Evolutionary conservation across 2,329 filamentous ascomycete species (phyloP), one percentile per base, ranked within the genome.

Genomic region (Claviceps fusiformis): DNA sequence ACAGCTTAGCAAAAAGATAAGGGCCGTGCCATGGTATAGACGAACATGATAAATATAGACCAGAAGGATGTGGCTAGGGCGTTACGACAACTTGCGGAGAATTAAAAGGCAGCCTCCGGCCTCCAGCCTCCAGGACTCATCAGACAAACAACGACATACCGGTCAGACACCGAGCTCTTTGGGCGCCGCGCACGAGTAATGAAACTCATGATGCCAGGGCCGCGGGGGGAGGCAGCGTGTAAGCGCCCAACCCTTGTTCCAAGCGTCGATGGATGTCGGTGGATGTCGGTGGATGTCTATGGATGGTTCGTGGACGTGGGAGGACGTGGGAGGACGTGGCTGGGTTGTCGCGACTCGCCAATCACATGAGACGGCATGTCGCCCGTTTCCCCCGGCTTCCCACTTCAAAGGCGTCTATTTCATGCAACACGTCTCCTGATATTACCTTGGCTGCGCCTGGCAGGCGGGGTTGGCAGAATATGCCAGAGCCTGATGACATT

Each of bases 321-420:
- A n/a, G 7, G 43, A 47, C 33, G 49, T 41, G 44, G 24, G 13
- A 29, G 45, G 43, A 27, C 43, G 24, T 45, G 43, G 43, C n/a
- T 45, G 43, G 43, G n/a, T 24, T 24, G 43, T 45, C 19, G 43
- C 39, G 24, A 44, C n/a, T 51, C 59, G 53, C 63, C 65, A 67
- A 67, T 65, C 65, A 65, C 59, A 60, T 59, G 56, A 57, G 59
- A 60, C 31, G 60, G 58, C 45, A 54, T 53, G 61, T 66, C 61
- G 62, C 60, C 60, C 63, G 62, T 66, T 61, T 60, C 52, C 59
- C 59, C 59, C 59, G 50, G 50, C 6, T 24, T 49, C 19, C n/a
- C 46, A 31, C 27, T 29, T 10, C 3, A 49, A 50, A 58, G 64
- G 65, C 65, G 65, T 67, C 62, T 67, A 67, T 65, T 60, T 58